Base-by-base conservation (phyloP, 306 rosid genomes). In the Glycine latifolia region DNA sequence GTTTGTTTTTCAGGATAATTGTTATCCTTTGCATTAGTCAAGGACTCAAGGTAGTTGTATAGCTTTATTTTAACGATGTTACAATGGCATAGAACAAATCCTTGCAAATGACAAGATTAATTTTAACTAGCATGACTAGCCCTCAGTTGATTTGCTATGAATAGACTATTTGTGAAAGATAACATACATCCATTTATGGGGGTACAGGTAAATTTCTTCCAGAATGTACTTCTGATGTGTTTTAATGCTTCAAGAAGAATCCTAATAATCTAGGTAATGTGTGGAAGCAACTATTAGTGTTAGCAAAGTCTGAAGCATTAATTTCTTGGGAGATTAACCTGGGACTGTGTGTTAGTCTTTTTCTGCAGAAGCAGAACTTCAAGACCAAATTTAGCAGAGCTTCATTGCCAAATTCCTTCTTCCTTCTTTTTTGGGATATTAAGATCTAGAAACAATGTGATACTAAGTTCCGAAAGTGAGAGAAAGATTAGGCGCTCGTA, bases 81-180 rank as follows among this genome's bases (percentile, higher is more conserved):
- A 52, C 31, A 33, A 33, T 73, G 50, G 67, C 78, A 37, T 39
- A 37, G 37, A 73, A 55, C 67, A 20, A 56, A 58, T 59, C 11
- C 65, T 9, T 8, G 65, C 39, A 59, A 4, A 20, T 20, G 37
- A 20, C 6, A 55, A n/a, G 63, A 59, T 59, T 20, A 59, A 9
- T 59, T 59, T 59, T 20, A 59, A 59, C 39, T 26, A 9, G 35
- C 3, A 8, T 16, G 63, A 39, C 44, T 39, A 39, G 7, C 44
- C 7, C 7, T 39, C 7, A 39, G 44, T 39, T 39, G 44, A 39
- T 39, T 39, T 39, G 44, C 44, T 39, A 39, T 5, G 44, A 39
- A 39, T 39, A 35, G 4, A 35, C 1, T 35, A 4, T 39, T 39
- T 4, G 44, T 39, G 44, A 39, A 39, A 58, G 67, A 61, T 61